These are phyloP conservation scores for Russula sp. DNA, from an alignment of 768 basidiomycete species.

Conservation along the genomic window DNA sequence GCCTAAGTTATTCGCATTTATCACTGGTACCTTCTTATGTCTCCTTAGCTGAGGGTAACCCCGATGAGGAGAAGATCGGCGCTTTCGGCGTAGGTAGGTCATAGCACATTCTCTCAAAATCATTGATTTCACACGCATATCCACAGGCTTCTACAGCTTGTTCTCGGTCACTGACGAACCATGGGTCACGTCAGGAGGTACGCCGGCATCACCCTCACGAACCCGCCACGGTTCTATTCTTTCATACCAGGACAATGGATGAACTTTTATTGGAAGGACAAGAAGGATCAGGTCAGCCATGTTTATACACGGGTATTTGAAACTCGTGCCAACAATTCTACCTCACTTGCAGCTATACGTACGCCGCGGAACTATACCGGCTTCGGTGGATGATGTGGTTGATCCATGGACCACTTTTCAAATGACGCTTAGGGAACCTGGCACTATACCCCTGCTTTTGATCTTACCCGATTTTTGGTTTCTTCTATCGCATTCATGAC, in stretches of 20 bases:
- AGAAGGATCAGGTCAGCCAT: conserved; percentile 72
- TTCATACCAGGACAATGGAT: conserved; percentile 72
- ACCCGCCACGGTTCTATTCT: conserved; percentile 29
- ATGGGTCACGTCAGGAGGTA: conserved; percentile 77
- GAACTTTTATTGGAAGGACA: conserved; percentile 95
- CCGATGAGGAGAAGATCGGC: conserved; percentile 91
- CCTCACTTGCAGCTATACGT: conserved; percentile 61
- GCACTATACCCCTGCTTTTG: conserved; percentile 77
- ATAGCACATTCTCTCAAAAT: too few relatives aligned
- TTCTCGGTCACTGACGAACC: conserved; percentile 84
- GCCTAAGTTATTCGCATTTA: neutral
- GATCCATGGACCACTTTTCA: conserved; percentile 82
- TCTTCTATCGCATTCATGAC: conserved; percentile 94
- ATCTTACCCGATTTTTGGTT: conserved; percentile 86
- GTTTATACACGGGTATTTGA: neutral
- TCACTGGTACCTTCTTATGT: neutral
- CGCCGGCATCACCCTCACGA: conserved; percentile 33
- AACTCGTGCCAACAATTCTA: conserved; percentile 4
- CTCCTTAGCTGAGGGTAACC: conserved; percentile 79
- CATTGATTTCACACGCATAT: neutral
- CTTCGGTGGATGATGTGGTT: conserved; percentile 36
- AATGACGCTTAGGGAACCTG: conserved; percentile 80
- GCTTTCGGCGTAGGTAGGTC: conserved; percentile 77
- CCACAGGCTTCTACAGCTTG: conserved; percentile 67
- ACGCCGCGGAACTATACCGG: conserved; percentile 67